Evolutionary conservation across 768 basidiomycete genomes (phyloP).

Genomic region (Bullera alba): DNA sequence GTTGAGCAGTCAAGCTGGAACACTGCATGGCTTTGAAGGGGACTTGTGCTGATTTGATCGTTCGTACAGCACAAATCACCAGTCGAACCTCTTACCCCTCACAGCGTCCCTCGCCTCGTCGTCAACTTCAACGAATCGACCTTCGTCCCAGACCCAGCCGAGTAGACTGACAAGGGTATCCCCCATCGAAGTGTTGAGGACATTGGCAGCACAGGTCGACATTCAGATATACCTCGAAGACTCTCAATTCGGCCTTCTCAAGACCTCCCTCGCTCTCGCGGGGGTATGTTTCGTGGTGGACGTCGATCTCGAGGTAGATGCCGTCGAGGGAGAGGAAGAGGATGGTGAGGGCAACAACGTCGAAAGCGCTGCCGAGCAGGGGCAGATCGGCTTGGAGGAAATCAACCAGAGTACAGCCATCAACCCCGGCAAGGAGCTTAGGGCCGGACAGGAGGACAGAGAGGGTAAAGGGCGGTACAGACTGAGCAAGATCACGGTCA

Average conservation of each 20-base stretch:
- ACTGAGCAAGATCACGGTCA: slow-evolving; percentile 21
- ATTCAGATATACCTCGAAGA: slow-evolving; percentile 37
- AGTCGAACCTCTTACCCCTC: slow-evolving; percentile 9
- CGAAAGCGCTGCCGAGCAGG: background rate
- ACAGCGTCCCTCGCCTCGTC: background rate
- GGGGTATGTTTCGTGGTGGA: slow-evolving; percentile 33
- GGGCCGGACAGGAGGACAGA: background rate
- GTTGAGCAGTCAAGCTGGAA: no score
- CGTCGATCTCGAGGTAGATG: slow-evolving; percentile 32
- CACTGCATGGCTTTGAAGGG: no score
- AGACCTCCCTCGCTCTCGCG: slow-evolving; percentile 29
- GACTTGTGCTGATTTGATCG: no score
- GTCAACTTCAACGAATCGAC: background rate
- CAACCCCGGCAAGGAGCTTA: background rate
- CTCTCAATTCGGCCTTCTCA: slow-evolving; percentile 37
- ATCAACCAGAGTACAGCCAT: background rate
- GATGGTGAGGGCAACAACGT: slow-evolving; percentile 16
- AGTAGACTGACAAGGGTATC: background rate
- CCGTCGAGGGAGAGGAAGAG: slow-evolving; percentile 12
- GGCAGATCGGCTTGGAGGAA: background rate
- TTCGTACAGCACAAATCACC: slow-evolving; percentile 15
- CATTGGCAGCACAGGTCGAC: slow-evolving; percentile 15
- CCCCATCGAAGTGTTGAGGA: slow-evolving; percentile 11
- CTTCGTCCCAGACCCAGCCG: background rate
- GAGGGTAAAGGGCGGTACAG: slow-evolving; percentile 16